Evolutionary conservation across 192 early-diverging fungal species (phyloP), one percentile per base, ranked within the genome.

Genomic region (Irineochytrium annulatum): DNA sequence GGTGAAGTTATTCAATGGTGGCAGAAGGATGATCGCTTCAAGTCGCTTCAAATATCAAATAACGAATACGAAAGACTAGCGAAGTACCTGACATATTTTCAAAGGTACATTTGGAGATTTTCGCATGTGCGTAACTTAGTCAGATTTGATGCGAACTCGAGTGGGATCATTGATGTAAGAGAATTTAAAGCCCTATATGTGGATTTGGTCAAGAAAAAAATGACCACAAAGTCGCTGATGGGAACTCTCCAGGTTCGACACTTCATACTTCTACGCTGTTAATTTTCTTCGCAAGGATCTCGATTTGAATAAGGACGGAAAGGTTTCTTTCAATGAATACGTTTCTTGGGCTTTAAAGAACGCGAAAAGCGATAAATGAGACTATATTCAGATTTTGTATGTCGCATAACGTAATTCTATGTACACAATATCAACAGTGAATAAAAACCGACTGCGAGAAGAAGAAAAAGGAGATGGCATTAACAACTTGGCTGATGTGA

Each of bases 1-100:
- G n/a, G n/a, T n/a, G n/a, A n/a, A 71, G 70, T 72, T 39, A 72
- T 72, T 0, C 67, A 68, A 24, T 72, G 71, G 71, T 72, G 71
- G 71, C 60, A 59, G 31, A 13, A 59, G 11, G 65, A 68, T 30
- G 43, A 72, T 37, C 65, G 71, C 30, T 72, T 72, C 31, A 34
- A 6, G 28, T 17, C 46, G 22, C 44, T 72, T 22, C 65, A 72
- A 29, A 55, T 63, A 4, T 63, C 57, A 11, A 54, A 58, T 8
- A 14, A 17, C 13, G 70, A 71, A 19, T 33, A 62, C 35, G 63
- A 37, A 11, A 20, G 46, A 14, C 46, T 71, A 34, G 46, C 59
- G 19, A 49, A 65, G 49, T 61, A 61, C 33, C 43, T 57, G 3
- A n/a, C 19, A 26, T 59, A 71, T 29, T 71, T 71, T 53, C 64